Conservation (phyloP, 1,139 yeast genomes). For the Lodderomyces margitis region DNA sequence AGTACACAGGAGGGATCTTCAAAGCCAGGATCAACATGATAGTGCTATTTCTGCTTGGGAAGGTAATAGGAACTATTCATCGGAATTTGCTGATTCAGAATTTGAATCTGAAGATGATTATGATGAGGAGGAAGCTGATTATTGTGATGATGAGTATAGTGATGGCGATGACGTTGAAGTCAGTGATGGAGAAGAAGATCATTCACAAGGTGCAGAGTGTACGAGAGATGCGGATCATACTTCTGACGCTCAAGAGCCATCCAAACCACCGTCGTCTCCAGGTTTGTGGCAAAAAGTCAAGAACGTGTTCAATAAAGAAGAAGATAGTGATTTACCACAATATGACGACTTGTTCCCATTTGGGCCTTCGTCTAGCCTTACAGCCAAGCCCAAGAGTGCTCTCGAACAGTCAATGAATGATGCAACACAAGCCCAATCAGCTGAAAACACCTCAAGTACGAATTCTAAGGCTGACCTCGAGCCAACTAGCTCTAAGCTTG, state of each 20-base stretch:
- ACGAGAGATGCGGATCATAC: not conserved
- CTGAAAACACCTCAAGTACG: not conserved
- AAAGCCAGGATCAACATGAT: constrained; percentile 1
- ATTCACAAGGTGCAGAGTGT: not conserved
- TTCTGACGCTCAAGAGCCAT: not conserved
- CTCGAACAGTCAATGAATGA: constrained; percentile 34
- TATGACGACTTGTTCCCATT: constrained; percentile 84
- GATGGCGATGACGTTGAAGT: constrained; percentile 3
- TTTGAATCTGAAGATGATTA: constrained; percentile 30
- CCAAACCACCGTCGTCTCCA: constrained; percentile 10
- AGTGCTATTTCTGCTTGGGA: not conserved
- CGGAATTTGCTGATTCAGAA: constrained; percentile 47
- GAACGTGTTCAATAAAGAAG: constrained; percentile 48
- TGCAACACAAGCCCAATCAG: constrained; percentile 7
- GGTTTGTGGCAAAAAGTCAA: constrained; percentile 65
- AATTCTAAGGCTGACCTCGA: not conserved
- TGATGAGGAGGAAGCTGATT: constrained; percentile 30
- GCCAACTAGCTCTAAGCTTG: not conserved
- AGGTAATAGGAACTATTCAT: constrained; percentile 26
- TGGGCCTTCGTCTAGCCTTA: constrained; percentile 36
- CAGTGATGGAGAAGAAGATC: constrained; percentile 1
- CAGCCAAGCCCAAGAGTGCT: constrained; percentile 34
- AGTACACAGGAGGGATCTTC: constrained; percentile 9
- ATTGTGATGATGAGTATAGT: constrained; percentile 19
- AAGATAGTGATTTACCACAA: constrained; percentile 52